phyloP scores from a whole-genome alignment of 2,329 filamentous ascomycete genomes.

The Botrytis aclada region DNA sequence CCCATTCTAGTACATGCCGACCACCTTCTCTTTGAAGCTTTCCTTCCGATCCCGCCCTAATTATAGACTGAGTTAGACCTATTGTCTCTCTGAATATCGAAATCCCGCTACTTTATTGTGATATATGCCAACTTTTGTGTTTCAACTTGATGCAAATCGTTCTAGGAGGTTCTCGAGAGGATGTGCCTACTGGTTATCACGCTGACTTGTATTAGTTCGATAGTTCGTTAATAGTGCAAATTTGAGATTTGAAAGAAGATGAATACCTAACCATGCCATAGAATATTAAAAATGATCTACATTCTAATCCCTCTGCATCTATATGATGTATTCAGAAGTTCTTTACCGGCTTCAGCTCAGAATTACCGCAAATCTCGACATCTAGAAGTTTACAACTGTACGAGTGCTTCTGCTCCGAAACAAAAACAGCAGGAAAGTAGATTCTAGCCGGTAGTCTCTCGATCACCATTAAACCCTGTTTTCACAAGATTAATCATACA shows the following conservation, averaged over 20 bases:
- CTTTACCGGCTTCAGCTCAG: not conserved
- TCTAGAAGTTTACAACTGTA: not conserved
- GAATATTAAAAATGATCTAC: fast-evolving
- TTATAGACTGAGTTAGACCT: fast-evolving
- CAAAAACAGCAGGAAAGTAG: not conserved
- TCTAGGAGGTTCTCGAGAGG: not conserved
- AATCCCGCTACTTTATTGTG: fast-evolving
- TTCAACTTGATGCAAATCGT: not conserved
- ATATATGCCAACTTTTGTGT: not conserved
- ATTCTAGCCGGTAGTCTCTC: fast-evolving
- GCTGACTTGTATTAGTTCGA: not conserved
- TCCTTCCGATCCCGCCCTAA: fast-evolving
- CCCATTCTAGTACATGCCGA: not conserved
- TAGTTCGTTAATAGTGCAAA: no score
- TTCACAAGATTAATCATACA: no score
- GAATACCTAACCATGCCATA: fast-evolving
- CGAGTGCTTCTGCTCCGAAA: not conserved
- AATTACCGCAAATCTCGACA: not conserved
- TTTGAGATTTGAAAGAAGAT: fast-evolving
- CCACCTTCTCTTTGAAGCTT: fast-evolving
- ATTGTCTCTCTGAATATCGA: fast-evolving
- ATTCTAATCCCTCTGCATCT: fast-evolving
- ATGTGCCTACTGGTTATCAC: not conserved
- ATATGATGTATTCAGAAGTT: fast-evolving
- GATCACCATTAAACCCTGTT: no score